Evolutionary conservation across 1,284 basidiomycete species (phyloP), one percentile per base, ranked within the genome.

Genomic region (Microbotryomycetes sp.): DNA sequence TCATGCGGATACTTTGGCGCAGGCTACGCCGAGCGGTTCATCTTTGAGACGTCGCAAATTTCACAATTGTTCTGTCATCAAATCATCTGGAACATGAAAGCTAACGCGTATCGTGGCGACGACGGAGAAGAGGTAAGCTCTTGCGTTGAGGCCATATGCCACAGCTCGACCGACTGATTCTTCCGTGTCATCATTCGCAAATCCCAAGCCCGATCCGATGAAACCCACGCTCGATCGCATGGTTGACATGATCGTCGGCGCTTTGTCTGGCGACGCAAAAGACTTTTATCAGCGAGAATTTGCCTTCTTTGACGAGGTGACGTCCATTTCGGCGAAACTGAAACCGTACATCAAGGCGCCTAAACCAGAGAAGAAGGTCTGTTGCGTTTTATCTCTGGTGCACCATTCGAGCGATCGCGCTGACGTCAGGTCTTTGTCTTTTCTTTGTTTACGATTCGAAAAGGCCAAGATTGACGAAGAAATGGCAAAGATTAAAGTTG

Each of bases 71-170:
- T 99, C 80, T 99, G 96, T 73, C 96, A 99, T 75, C 96, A 99
- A 78, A 98, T 98, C 66, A 91, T 99, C 67, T 99, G 96, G 96
- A 99, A 98, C 76, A 98, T 98, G 96, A 96, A 96, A 73, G 96
- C 96, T 4, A 99, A 99, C 74, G 91, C 87, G 65, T 97, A 86
- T 76, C 91, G 88, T 71, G 96, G 94, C 72, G 96, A 98, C 71
- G 79, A 81, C 13, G 87, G 82, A 11, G 88, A 91, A 75, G 81
- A 87, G 65, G 91, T 90, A 71, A 65, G 85, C 78, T 6, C 41
- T 23, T 11, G 50, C 7, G 18, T 11, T 41, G 35, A 41, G 18
- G 35, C 18, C 35, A 18, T 41, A 11, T 11, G 23, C 18, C 16
- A 41, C 5, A 50, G 46, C 48, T 49, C 51, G 31, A 52, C 35